Evolutionary conservation across 257 asterid genomes (phyloP).

Genomic region (Solanum arcanum): DNA sequence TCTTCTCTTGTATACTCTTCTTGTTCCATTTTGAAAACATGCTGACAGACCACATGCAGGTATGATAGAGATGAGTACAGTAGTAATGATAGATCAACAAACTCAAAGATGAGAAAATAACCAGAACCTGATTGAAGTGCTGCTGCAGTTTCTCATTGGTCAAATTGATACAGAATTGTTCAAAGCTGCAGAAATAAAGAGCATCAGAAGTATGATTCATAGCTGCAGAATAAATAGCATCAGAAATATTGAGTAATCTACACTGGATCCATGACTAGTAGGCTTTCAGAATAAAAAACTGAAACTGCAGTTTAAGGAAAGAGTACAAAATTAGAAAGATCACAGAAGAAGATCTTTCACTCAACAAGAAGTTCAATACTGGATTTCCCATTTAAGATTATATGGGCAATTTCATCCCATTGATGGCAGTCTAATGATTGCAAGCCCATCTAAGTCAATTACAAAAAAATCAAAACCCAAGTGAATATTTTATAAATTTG

Average conservation of each 20-base stretch:
- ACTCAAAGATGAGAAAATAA: constrained; percentile 4
- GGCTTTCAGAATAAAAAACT: neutral
- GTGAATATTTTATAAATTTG: neutral
- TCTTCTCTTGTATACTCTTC: constrained; percentile 98
- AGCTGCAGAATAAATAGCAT: neutral
- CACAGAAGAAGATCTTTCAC: neutral
- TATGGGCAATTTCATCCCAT: neutral
- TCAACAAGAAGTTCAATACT: neutral
- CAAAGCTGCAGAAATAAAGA: constrained; percentile 52
- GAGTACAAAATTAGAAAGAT: neutral
- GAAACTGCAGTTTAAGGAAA: neutral
- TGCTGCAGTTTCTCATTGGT: constrained; percentile 99
- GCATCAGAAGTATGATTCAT: constrained; percentile 1
- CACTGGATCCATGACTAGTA: neutral
- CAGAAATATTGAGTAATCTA: neutral
- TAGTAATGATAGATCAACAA: constrained; percentile 1
- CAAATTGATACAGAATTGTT: constrained; percentile 93
- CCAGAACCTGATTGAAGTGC: constrained; percentile 99
- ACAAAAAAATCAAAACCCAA: neutral
- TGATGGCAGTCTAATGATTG: neutral
- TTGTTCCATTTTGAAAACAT: constrained; percentile 99
- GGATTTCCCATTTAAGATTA: neutral
- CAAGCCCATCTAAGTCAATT: neutral
- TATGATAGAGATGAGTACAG: constrained; percentile 2
- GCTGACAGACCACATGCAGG: constrained; percentile 41